Evolutionary conservation across 2,329 filamentous ascomycete species (phyloP).

Genomic region (Scleromitrula shiraiana): DNA sequence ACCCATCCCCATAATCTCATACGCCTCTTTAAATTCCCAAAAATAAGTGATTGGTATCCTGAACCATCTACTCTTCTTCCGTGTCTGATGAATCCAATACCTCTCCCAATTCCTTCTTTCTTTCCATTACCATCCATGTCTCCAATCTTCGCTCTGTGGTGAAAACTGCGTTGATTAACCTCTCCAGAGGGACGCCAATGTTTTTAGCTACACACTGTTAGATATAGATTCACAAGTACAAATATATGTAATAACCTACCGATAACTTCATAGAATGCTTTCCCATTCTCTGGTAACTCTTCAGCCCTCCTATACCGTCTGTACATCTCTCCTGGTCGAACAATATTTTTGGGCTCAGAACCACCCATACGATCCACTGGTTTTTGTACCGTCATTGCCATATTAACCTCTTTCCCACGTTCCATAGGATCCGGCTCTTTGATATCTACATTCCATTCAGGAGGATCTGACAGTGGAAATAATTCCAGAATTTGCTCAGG

Average conservation of each 20-base stretch:
- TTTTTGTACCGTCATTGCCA: conserved; percentile 22
- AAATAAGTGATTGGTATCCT: too few relatives aligned
- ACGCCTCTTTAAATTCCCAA: too few relatives aligned
- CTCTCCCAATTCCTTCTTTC: conserved; percentile 12
- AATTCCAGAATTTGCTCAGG: conserved; percentile 29
- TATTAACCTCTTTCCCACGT: conserved; percentile 22
- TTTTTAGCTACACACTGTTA: conserved; percentile 22
- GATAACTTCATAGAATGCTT: conserved; percentile 35
- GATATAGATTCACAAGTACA: too few relatives aligned
- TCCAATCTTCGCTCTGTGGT: conserved; percentile 24
- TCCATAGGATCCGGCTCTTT: conserved; percentile 17
- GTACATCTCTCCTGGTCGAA: conserved; percentile 31
- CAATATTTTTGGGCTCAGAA: conserved; percentile 12
- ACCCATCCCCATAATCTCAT: too few relatives aligned
- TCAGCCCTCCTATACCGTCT: conserved; percentile 32
- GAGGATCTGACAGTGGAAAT: conserved; percentile 28
- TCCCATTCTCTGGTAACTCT: conserved; percentile 37
- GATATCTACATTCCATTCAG: conserved; percentile 18
- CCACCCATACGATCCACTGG: conserved; percentile 19
- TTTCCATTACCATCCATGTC: conserved; percentile 22
- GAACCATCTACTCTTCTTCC: background rate
- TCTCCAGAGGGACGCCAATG: conserved; percentile 20
- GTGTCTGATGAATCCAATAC: background rate
- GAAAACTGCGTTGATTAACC: conserved; percentile 23
- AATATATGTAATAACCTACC: conserved; percentile 24